Evolutionary conservation across 2,329 filamentous ascomycete species (phyloP), one percentile per base, ranked within the genome.

Genomic region (Hypoxylon sp.): DNA sequence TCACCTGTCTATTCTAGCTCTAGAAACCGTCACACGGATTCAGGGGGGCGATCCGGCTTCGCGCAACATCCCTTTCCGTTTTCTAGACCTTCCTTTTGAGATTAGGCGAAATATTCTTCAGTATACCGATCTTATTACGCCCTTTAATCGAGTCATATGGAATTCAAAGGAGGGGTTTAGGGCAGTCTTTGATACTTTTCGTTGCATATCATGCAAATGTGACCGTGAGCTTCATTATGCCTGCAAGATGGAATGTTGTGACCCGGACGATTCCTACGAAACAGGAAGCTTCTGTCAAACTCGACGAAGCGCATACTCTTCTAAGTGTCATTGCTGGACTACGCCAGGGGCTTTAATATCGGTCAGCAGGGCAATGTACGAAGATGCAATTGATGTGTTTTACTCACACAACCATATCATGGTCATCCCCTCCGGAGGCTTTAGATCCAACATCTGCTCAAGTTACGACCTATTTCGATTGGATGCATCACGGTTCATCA

Each of bases 401-500:
- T 37, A 37, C n/a, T 37, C 35, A 6, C 13, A n/a, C 35, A 37
- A 37, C n/a, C 35, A 15, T 37, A 6, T 37, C 3, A 37, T 37
- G 4, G 3, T n/a, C 35, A 37, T 37, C 2, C 15, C 24, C 54
- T 5, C 62, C 59, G 19, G 44, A 21, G 42, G 42, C 31, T 19
- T 31, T 69, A 19, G 31, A 63, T 13, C 17, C 48, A 50, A 54
- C 31, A n/a, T 61, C 15, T 31, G 35, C 58, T 35, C 2, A 17
- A 31, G 17, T 39, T 64, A 13, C 67, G 63, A 19, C 53, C 11
- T n/a, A 29, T 55, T 17, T 35, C 67, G 67, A 11, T 51, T 69
- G 21, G 67, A 69, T 47, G 51, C 55, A 6, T 57, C 67, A 24
- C 44, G 21, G 27, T 69, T 69, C 53, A 58, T 69, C 21, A 69